A percentile compares a stretch with the other conserved stretches of the same genome.
Conservation (phyloP, 1,139 yeast genomes). For the Suhomyces chickasaworum region DNA sequence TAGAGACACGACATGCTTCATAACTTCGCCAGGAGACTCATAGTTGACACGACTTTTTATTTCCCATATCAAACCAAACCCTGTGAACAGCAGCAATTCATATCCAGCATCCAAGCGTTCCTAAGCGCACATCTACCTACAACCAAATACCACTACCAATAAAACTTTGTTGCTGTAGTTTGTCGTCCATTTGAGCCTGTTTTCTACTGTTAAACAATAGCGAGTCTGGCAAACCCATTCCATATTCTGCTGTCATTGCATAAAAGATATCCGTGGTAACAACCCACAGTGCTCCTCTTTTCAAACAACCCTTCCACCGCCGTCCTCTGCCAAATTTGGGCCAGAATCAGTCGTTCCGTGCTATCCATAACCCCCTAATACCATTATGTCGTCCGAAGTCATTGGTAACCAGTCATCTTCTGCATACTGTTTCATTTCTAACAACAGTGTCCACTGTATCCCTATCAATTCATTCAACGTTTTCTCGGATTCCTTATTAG, state of each 20-base stretch:
- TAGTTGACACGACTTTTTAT: not conserved
- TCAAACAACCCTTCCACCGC: not conserved
- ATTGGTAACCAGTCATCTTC: conserved; percentile 22
- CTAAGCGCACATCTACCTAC: not conserved
- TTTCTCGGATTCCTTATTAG: conserved; percentile 14
- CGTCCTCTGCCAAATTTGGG: not conserved
- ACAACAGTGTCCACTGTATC: conserved; percentile 41
- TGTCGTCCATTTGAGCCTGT: not conserved
- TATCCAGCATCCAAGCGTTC: not conserved
- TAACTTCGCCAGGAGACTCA: not conserved
- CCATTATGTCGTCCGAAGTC: conserved; percentile 8
- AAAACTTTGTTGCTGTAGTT: not conserved
- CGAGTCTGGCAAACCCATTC: not conserved
- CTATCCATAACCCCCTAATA: not conserved
- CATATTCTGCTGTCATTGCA: not conserved
- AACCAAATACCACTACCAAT: not conserved
- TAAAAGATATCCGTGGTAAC: not conserved
- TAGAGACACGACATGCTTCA: not conserved
- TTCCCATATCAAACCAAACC: not conserved
- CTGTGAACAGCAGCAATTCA: not conserved
- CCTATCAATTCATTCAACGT: conserved; percentile 33
- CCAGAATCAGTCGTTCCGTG: not conserved
- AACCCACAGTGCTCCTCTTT: not conserved
- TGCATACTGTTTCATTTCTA: conserved; percentile 44
- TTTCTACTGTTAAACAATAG: not conserved